A percentile compares a stretch with the other conserved stretches of the same genome.
Conservation (phyloP, 768 basidiomycete species). For the Tulasnella sp. region DNA sequence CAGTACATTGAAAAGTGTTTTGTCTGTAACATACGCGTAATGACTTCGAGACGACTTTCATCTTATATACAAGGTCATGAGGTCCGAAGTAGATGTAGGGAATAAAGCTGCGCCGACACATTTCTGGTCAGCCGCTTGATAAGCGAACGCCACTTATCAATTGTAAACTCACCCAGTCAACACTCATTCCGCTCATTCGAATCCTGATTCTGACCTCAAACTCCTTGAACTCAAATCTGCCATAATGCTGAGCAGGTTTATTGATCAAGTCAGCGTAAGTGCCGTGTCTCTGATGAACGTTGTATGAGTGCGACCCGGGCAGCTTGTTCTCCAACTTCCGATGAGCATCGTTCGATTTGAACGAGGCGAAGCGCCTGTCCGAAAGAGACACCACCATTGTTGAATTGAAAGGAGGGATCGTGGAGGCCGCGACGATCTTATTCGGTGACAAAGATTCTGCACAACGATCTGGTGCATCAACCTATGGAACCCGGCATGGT, state of each 20-base stretch:
- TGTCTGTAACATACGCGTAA: too few relatives aligned
- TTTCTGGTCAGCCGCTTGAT: too few relatives aligned
- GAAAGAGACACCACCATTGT: background rate
- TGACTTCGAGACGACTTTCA: too few relatives aligned
- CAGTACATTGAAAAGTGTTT: too few relatives aligned
- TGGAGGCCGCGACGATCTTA: background rate
- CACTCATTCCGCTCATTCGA: conserved; percentile 12
- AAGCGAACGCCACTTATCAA: background rate
- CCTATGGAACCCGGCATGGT: too few relatives aligned
- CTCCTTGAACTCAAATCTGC: conserved; percentile 11
- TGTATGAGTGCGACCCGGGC: conserved; percentile 7
- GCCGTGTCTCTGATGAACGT: conserved; percentile 13
- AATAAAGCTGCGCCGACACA: too few relatives aligned
- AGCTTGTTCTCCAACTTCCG: conserved; percentile 5
- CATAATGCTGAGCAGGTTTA: conserved; percentile 7
- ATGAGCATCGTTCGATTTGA: conserved; percentile 9
- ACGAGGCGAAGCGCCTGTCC: conserved; percentile 12
- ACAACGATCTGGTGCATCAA: too few relatives aligned
- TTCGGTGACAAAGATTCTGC: conserved; percentile 15
- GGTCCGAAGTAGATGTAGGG: too few relatives aligned
- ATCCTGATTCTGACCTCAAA: background rate
- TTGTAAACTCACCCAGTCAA: conserved; percentile 4
- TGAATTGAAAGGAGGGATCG: background rate
- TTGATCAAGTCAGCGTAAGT: background rate
- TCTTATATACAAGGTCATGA: too few relatives aligned